Percentiles rank a stretch among this genome's conserved stretches.
Conservation (phyloP, 108 stramenopile genomes). For the Aurantiochytrium sp. region DNA sequence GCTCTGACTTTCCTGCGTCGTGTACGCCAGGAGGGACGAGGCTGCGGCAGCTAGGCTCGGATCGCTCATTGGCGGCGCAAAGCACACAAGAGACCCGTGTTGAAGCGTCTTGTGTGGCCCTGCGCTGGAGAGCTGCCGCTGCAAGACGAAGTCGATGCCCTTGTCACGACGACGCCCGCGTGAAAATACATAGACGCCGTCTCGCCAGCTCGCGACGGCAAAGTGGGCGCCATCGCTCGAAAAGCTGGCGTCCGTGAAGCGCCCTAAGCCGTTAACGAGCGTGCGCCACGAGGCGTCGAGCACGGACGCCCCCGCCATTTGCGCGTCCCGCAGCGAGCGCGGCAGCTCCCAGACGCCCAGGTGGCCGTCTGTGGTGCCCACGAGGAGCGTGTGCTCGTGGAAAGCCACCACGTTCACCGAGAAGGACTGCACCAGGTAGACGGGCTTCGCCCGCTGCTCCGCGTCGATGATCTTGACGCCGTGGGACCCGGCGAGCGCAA, state of each 20-base stretch:
- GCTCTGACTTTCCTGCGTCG: not conserved
- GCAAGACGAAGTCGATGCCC: not conserved
- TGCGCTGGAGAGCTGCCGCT: not conserved
- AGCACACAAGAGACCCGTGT: not conserved
- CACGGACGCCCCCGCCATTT: not conserved
- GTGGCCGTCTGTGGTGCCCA: conserved; percentile 16
- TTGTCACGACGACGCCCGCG: too few relatives aligned
- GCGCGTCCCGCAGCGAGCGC: not conserved
- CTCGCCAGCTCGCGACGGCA: not conserved
- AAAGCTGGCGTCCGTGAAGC: not conserved
- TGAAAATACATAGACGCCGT: not conserved
- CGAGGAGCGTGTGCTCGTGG: not conserved
- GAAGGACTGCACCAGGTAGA: not conserved
- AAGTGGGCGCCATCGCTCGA: not conserved
- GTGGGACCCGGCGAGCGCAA: not conserved
- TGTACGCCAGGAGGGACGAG: not conserved
- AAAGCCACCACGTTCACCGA: not conserved
- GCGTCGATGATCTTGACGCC: not conserved
- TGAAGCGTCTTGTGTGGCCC: not conserved
- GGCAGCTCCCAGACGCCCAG: not conserved
- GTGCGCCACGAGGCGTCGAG: not conserved
- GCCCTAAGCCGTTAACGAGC: not conserved
- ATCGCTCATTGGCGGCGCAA: not conserved
- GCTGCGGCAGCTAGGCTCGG: too few relatives aligned
- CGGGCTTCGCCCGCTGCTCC: not conserved